A percentile compares a stretch with the other conserved stretches of the same genome.
phyloP scores from a whole-genome alignment of 2,329 filamentous ascomycete genomes.

The Teratosphaeria zuluensis region DNA sequence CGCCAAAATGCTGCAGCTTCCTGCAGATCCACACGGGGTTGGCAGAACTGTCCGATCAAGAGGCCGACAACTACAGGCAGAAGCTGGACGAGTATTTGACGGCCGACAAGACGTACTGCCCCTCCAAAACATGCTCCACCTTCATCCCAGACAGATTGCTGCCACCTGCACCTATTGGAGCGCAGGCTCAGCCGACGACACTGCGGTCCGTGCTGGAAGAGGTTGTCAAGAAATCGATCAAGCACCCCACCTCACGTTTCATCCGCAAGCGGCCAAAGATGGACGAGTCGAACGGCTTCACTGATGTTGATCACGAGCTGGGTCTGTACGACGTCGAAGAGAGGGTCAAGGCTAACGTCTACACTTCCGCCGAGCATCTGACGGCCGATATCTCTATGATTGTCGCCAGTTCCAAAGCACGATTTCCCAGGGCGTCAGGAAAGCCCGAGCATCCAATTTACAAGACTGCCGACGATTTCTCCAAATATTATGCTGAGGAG shows the following conservation, averaged over 20 bases:
- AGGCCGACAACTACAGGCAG: constrained; percentile 29
- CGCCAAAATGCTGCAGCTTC: constrained; percentile 36
- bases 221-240: constrained; percentile 5
- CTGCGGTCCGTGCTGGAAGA: constrained; percentile 1
- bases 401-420: constrained; percentile 2
- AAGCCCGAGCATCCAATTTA: constrained; percentile 8
- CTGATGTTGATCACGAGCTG: constrained; percentile 1
- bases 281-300: constrained; percentile 1
- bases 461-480: constrained; percentile 5
- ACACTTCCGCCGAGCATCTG: constrained; percentile 5
- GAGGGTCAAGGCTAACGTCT: constrained; percentile 1
- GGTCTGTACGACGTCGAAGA: constrained; percentile 6
- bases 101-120: constrained; percentile 39
- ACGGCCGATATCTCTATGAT: constrained; percentile 8
- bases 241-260: constrained; percentile 9
- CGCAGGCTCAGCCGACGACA: neutral
- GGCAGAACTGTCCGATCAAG: constrained; percentile 26
- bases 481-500: constrained; percentile 2
- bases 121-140: constrained; percentile 37
- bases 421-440: neutral
- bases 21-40: constrained; percentile 34
- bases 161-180: neutral
- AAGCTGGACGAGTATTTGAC: constrained; percentile 42
- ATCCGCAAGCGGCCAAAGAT: constrained; percentile 7
- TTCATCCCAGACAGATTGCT: constrained; percentile 35